A percentile compares a stretch with the other conserved stretches of the same genome.
These are phyloP conservation scores for Exophiala bonariae DNA, from an alignment of 2,329 filamentous ascomycete species.

Conservation along the genomic window DNA sequence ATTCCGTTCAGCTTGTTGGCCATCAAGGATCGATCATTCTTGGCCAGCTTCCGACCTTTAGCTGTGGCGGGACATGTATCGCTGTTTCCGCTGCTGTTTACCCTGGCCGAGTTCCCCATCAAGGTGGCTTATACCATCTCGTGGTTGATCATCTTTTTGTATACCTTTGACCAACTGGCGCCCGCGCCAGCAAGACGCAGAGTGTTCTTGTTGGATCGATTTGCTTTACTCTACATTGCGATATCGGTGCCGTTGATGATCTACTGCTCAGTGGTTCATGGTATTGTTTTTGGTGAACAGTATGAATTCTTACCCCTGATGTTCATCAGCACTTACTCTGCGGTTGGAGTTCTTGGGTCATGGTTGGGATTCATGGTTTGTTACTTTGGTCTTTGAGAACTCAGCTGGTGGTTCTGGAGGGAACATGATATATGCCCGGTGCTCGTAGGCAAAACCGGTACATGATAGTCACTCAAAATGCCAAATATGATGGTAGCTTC, in stretches of 20 bases:
- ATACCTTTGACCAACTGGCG: conserved; percentile 82
- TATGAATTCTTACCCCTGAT: conserved; percentile 93
- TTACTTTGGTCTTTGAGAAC: conserved; percentile 58
- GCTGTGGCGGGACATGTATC: conserved; percentile 94
- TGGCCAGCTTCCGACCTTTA: conserved; percentile 86
- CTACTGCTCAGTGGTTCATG: conserved; percentile 84
- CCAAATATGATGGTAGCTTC: no score
- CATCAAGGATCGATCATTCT: conserved; percentile 82
- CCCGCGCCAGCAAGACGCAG: conserved; percentile 77
- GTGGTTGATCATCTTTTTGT: conserved; percentile 84
- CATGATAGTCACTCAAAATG: no score
- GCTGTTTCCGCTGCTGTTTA: conserved; percentile 91
- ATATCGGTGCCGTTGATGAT: conserved; percentile 84
- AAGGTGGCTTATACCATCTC: conserved; percentile 91
- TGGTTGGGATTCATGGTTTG: conserved; percentile 94
- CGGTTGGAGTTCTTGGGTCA: conserved; percentile 90
- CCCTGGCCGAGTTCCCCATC: conserved; percentile 85
- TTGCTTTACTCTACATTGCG: conserved; percentile 85
- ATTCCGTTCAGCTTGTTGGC: conserved; percentile 93
- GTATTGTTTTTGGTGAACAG: conserved; percentile 75
- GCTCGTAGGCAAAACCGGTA: no score
- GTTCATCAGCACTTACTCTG: conserved; percentile 94
- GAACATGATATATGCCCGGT: no score
- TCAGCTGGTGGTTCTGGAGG: no score
- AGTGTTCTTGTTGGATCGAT: conserved; percentile 87